These are phyloP conservation scores for Vitis hybrid DNA, from an alignment of 177 flowering plant species.

Conservation along the genomic window DNA sequence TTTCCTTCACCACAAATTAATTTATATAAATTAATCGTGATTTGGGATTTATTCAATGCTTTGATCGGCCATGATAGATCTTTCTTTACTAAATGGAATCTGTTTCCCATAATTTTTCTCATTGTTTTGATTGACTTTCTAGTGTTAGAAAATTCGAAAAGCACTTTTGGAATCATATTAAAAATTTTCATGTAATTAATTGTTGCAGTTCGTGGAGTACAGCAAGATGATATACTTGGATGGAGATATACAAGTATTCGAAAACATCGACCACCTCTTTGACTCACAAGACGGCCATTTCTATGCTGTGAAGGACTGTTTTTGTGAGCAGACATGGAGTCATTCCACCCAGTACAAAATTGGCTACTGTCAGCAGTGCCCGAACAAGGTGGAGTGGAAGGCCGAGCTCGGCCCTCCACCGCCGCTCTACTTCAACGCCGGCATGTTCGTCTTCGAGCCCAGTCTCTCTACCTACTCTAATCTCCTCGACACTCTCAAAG, in stretches of 20 bases:
- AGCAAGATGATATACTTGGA: constrained; percentile 16
- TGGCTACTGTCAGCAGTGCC: constrained; percentile 12
- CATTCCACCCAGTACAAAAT: constrained; percentile 1
- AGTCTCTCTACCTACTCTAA: constrained; percentile 7
- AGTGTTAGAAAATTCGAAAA: too few relatives aligned
- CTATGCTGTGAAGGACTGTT: constrained; percentile 14
- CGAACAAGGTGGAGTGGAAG: constrained; percentile 3
- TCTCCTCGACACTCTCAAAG: constrained; percentile 6
- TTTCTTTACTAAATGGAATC: too few relatives aligned
- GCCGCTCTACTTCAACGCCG: constrained; percentile 20
- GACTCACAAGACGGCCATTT: constrained; percentile 12
- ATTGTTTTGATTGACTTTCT: too few relatives aligned
- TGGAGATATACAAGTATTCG: constrained; percentile 18
- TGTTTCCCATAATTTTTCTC: too few relatives aligned
- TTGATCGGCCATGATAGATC: too few relatives aligned
- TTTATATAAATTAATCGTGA: too few relatives aligned
- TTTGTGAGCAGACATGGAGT: constrained; percentile 4
- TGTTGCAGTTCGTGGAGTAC: constrained; percentile 19
- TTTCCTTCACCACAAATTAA: too few relatives aligned
- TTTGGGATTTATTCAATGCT: too few relatives aligned
- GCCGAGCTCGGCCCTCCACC: constrained; percentile 5
- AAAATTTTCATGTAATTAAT: too few relatives aligned
- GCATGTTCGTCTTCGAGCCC: constrained; percentile 19
- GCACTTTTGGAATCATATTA: too few relatives aligned
- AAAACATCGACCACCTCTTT: constrained; percentile 18